phyloP scores from a whole-genome alignment of 805 yeast species.

The Saccharomycopsis sp. region DNA sequence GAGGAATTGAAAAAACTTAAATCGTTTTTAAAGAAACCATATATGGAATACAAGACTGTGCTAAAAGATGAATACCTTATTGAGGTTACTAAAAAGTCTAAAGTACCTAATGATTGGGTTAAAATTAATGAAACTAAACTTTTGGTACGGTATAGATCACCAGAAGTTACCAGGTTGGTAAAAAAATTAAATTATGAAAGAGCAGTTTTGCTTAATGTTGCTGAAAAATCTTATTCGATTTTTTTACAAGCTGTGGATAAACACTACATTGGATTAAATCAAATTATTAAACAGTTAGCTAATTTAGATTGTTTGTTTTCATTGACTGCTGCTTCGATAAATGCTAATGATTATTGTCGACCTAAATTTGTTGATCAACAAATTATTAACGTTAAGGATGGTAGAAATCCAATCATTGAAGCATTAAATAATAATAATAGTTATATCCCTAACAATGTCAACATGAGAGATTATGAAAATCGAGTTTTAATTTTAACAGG shows the following conservation, averaged over 20 bases:
- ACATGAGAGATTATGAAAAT: constrained; percentile 38
- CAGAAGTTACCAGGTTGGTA: constrained; percentile 44
- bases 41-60: constrained; percentile 47
- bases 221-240: constrained; percentile 41
- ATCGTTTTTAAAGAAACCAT: constrained; percentile 45
- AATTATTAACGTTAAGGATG: constrained; percentile 42
- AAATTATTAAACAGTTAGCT: constrained; percentile 42
- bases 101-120: constrained; percentile 70
- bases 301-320: constrained; percentile 62
- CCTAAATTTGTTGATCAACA: constrained; percentile 47
- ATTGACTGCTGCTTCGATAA: constrained; percentile 50
- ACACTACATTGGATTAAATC: constrained; percentile 33
- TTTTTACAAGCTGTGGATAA: constrained; percentile 35
- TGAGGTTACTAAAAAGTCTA: constrained; percentile 47
- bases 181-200: constrained; percentile 52
- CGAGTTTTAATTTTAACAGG: constrained; percentile 69
- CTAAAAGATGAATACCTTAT: constrained; percentile 65
- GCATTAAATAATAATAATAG: constrained; percentile 31
- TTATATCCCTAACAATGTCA: constrained; percentile 63
- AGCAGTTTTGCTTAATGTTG: constrained; percentile 41
- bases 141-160: constrained; percentile 68
- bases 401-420: constrained; percentile 66
- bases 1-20: constrained; percentile 46
- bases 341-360: constrained; percentile 37
- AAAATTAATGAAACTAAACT: constrained; percentile 63